Conservation (phyloP, 1,139 yeast genomes). For the Candida tunisiensis region DNA sequence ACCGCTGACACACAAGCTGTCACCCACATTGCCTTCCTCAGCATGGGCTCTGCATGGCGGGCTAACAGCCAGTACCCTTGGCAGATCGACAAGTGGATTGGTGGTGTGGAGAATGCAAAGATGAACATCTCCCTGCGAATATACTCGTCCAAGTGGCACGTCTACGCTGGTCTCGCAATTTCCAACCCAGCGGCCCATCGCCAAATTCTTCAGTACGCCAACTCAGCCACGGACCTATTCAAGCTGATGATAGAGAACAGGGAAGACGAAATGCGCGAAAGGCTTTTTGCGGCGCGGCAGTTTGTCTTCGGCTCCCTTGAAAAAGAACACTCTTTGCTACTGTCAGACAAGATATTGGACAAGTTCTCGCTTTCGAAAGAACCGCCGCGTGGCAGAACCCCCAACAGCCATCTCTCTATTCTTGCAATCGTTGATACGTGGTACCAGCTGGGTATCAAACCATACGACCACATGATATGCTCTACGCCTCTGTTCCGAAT, state of each 20-base stretch:
- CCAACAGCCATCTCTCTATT: slow-evolving; percentile 78
- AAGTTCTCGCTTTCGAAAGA: slow-evolving; percentile 61
- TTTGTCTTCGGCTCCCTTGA: slow-evolving; percentile 55
- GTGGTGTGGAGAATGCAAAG: slow-evolving; percentile 92
- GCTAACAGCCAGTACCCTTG: slow-evolving; percentile 76
- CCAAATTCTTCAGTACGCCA: slow-evolving; percentile 81
- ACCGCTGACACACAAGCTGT: slow-evolving; percentile 99
- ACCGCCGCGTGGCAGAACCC: slow-evolving; percentile 57
- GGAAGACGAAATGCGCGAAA: slow-evolving; percentile 34
- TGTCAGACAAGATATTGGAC: slow-evolving; percentile 69
- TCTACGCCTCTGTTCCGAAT: slow-evolving; percentile 88
- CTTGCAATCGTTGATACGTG: slow-evolving; percentile 90
- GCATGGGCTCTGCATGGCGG: slow-evolving; percentile 97
- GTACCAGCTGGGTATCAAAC: slow-evolving; percentile 69
- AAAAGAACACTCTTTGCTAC: slow-evolving; percentile 37
- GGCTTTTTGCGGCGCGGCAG: slow-evolving; percentile 52
- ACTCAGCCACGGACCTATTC: slow-evolving; percentile 67
- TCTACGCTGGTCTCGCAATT: slow-evolving; percentile 92
- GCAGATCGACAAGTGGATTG: slow-evolving; percentile 76
- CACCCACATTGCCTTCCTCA: slow-evolving; percentile 90
- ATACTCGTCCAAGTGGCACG: slow-evolving; percentile 92
- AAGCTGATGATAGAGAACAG: slow-evolving; percentile 66
- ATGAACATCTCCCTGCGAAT: slow-evolving; percentile 84
- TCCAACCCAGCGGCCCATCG: slow-evolving; percentile 89
- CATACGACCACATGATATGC: slow-evolving; percentile 93